A percentile compares a stretch with the other conserved stretches of the same genome.
These are phyloP conservation scores for Cajanus cajan DNA, from an alignment of 306 rosid species.

Conservation along the genomic window DNA sequence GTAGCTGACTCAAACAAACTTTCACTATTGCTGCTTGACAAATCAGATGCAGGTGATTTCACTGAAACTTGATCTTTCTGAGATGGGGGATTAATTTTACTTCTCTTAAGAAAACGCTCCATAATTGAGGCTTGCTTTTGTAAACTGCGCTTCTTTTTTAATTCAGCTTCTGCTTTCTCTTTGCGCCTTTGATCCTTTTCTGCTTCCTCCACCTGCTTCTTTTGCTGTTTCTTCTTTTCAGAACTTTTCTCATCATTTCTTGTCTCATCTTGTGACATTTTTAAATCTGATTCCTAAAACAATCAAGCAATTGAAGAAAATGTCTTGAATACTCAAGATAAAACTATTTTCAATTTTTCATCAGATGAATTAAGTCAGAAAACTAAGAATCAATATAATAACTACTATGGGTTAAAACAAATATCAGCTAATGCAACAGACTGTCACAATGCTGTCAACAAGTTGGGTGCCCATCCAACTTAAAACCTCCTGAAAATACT, in stretches of 20 bases:
- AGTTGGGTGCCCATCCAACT: neutral
- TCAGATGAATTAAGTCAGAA: neutral
- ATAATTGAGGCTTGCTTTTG: conserved; percentile 82
- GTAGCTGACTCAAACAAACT: conserved; percentile 54
- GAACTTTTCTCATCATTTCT: conserved; percentile 53
- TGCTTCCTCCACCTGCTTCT: conserved; percentile 74
- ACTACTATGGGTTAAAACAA: neutral
- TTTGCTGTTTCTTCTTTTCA: conserved; percentile 58
- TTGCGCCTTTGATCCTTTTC: conserved; percentile 71
- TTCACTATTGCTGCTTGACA: conserved; percentile 36
- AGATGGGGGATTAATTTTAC: conserved; percentile 43
- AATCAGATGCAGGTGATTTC: conserved; percentile 38
- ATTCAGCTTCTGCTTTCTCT: conserved; percentile 78
- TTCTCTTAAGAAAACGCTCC: conserved; percentile 84
- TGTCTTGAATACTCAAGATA: neutral
- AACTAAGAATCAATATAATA: neutral
- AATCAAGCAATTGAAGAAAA: conserved; percentile 15
- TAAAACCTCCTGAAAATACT: neutral
- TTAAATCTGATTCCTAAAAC: conserved; percentile 59
- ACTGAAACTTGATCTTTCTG: conserved; percentile 41
- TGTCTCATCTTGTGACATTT: conserved; percentile 47
- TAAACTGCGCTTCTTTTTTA: conserved; percentile 59
- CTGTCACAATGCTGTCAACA: neutral
- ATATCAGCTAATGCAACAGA: neutral
- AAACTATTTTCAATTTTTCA: neutral